Base-by-base conservation (phyloP, 73 alveolate genomes). In the Urostyla sp. region DNA sequence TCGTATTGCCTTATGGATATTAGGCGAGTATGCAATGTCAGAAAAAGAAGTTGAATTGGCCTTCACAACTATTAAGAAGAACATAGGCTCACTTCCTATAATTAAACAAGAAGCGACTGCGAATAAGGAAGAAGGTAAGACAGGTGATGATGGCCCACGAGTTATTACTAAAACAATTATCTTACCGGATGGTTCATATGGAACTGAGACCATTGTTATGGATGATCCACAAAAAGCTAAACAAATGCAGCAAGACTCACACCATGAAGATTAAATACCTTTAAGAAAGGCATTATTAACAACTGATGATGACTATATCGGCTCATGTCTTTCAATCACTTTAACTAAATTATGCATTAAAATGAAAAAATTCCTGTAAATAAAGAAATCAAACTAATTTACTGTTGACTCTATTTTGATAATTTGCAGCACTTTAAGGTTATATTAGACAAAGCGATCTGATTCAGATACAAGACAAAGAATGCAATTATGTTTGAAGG, bases 171-270 rank as follows among this genome's bases (percentile, higher is more conserved):
- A 90, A 51, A 95, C 99, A 15, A 95, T 95, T 46, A 89, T 92
- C 37, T 67, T 95, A 45, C 94, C 97, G 0, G 99, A 95, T 86
- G 99, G 99, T 52, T 90, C 98, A 13, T 94, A 94, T 72, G 98
- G 98, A 13, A 90, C 97, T n/a, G 94, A 92, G 75, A 95, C 97
- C 30, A 82, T 91, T 63, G 88, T 90, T 23, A 72, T 75, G 28
- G 85, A 91, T 57, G 91, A 80, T 13, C 84, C 88, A 28, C 57
- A 52, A 44, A 85, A 88, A 66, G 73, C 89, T 31, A 80, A 59
- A 38, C 78, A 80, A 30, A 63, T 67, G 61, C 72, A 91, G 55
- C 86, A 87, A 35, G 80, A 55, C 23, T 3, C 59, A 23, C 20
- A 36, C 27, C 16, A 28, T 11, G 52, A 66, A 11, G 80, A 66